Conservation (phyloP, 2,329 filamentous ascomycete species). For the Diplodia corticola region DNA sequence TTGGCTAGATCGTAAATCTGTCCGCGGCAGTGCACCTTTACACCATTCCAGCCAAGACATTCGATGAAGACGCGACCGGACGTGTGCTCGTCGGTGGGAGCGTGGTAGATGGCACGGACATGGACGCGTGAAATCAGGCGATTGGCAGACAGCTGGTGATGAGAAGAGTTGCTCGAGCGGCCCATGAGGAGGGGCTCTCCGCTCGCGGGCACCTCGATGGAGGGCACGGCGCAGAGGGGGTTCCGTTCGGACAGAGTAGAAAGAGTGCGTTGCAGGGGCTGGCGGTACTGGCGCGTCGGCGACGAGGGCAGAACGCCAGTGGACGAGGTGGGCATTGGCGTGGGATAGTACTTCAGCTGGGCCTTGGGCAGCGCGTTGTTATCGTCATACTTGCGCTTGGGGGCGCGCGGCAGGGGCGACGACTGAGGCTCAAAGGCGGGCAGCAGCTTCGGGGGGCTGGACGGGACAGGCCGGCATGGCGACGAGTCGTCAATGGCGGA, state of each 20-base stretch:
- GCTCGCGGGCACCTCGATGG: slow-evolving; percentile 75
- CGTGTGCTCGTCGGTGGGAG: slow-evolving; percentile 66
- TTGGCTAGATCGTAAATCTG: slow-evolving; percentile 83
- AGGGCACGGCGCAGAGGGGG: slow-evolving; percentile 81
- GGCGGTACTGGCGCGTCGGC: slow-evolving; percentile 55
- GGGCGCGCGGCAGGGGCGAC: slow-evolving; percentile 69
- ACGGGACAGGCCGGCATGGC: slow-evolving; percentile 40
- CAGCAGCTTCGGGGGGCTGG: slow-evolving; percentile 65
- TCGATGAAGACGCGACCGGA: slow-evolving; percentile 81
- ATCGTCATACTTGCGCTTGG: slow-evolving; percentile 65
- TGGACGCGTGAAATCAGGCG: slow-evolving; percentile 91
- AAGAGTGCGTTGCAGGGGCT: slow-evolving; percentile 59
- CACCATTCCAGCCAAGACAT: slow-evolving; percentile 94
- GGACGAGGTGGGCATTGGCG: slow-evolving; percentile 89
- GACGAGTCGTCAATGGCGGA: slow-evolving; percentile 31
- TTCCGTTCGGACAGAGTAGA: slow-evolving; percentile 73
- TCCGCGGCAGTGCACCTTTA: slow-evolving; percentile 89
- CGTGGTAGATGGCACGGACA: slow-evolving; percentile 81
- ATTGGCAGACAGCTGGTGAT: slow-evolving; percentile 90
- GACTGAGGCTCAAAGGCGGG: slow-evolving; percentile 78
- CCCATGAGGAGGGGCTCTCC: slow-evolving; percentile 86
- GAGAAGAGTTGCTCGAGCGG: slow-evolving; percentile 90
- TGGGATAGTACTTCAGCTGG: slow-evolving; percentile 75
- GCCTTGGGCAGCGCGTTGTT: slow-evolving; percentile 48
- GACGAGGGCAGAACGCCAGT: slow-evolving; percentile 89